phyloP scores from a whole-genome alignment of 2,329 filamentous ascomycete genomes.

The Hypoxylon sp. region DNA sequence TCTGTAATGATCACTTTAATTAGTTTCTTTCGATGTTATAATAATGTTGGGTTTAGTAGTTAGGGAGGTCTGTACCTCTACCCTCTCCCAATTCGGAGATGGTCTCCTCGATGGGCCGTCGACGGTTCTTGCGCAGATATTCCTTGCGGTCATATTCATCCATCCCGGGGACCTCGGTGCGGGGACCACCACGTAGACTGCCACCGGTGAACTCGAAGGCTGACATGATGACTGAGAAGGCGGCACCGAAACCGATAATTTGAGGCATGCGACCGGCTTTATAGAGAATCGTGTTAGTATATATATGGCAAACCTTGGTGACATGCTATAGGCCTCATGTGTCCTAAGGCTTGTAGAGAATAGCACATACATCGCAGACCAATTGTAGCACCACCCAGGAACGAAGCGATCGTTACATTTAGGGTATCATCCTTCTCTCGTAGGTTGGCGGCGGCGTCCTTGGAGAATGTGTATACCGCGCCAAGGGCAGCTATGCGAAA shows the following conservation, averaged over 20 bases:
- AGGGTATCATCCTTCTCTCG: slow-evolving; percentile 82
- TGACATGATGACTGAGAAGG: slow-evolving; percentile 62
- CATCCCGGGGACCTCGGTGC: slow-evolving; percentile 61
- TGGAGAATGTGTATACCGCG: slow-evolving; percentile 80
- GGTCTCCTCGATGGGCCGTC: slow-evolving; percentile 80
- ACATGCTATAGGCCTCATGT: too few relatives aligned
- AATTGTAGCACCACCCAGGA: slow-evolving; percentile 75
- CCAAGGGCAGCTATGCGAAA: slow-evolving; percentile 71
- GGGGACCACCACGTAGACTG: slow-evolving; percentile 57
- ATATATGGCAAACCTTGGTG: too few relatives aligned
- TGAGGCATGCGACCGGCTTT: slow-evolving; percentile 69
- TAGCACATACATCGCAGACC: slow-evolving; percentile 75
- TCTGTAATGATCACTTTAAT: slow-evolving; percentile 58
- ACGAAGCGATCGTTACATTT: slow-evolving; percentile 79
- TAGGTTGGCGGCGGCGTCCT: slow-evolving; percentile 81
- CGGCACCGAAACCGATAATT: slow-evolving; percentile 68
- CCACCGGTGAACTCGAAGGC: slow-evolving; percentile 71
- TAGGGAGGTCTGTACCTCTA: slow-evolving; percentile 67
- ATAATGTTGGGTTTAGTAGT: too few relatives aligned
- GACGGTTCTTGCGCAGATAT: slow-evolving; percentile 74
- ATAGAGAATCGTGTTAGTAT: too few relatives aligned
- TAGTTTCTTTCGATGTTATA: neutral
- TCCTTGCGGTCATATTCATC: slow-evolving; percentile 81
- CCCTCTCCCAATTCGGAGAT: slow-evolving; percentile 85
- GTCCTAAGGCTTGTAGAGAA: too few relatives aligned